A percentile compares a stretch with the other conserved stretches of the same genome.
Conservation (phyloP, 331 rosid species). For the Rhamnella rubrinervis region DNA sequence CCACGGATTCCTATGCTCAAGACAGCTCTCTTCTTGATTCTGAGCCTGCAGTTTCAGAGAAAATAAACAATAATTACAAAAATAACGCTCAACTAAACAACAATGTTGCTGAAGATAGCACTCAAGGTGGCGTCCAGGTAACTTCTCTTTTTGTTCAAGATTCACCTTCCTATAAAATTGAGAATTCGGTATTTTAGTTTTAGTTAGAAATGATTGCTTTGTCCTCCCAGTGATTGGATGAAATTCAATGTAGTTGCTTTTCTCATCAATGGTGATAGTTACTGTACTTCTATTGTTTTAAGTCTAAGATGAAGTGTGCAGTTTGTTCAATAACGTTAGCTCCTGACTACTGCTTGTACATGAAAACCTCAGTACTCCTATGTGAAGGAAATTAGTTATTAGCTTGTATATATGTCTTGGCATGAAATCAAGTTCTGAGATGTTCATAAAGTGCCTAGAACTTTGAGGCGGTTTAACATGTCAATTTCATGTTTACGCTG, state of each 20-base stretch:
- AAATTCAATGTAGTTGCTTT: not conserved
- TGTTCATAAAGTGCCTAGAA: not conserved
- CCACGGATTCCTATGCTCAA: constrained; percentile 43
- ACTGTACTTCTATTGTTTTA: not conserved
- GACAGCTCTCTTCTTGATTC: constrained; percentile 31
- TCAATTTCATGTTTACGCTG: constrained; percentile 6
- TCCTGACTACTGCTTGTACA: constrained; percentile 12
- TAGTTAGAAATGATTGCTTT: not conserved
- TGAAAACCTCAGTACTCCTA: constrained; percentile 5
- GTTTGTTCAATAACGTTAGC: not conserved
- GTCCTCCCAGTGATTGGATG: not conserved
- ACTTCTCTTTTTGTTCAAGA: constrained; percentile 12
- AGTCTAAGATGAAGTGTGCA: too few species aligned
- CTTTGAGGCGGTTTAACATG: constrained; percentile 21
- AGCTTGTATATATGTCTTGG: constrained; percentile 2
- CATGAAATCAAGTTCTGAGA: constrained; percentile 16
- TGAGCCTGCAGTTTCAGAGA: constrained; percentile 43
- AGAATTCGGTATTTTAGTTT: not conserved
- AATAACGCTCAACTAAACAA: constrained; percentile 40
- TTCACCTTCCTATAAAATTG: constrained; percentile 1
- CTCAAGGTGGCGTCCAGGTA: constrained; percentile 55
- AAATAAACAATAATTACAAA: constrained; percentile 43
- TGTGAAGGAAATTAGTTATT: not conserved
- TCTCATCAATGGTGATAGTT: not conserved
- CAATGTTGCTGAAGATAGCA: constrained; percentile 48